Evolutionary conservation across 805 yeast genomes (phyloP).

Genomic region (Ogataea trehalophila): DNA sequence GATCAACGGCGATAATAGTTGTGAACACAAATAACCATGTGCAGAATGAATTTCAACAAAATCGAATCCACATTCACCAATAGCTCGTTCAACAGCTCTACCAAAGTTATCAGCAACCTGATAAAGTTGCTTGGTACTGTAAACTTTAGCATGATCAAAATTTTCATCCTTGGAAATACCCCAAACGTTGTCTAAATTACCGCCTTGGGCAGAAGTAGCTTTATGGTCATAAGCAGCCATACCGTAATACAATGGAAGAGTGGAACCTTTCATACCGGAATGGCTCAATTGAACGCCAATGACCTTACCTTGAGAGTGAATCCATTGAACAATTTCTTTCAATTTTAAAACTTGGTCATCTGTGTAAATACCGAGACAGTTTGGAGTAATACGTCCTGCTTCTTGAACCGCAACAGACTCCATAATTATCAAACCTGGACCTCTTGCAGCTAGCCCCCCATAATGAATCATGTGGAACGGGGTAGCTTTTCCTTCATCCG

Average conservation of each 20-base stretch:
- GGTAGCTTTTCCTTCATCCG: constrained; percentile 37
- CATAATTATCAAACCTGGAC: constrained; percentile 43
- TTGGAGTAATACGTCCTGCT: constrained; percentile 20
- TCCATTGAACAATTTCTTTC: constrained; percentile 38
- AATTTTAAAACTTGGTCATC: constrained; percentile 43
- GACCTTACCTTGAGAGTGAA: constrained; percentile 38
- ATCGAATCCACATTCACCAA: constrained; percentile 49
- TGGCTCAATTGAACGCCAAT: constrained; percentile 54
- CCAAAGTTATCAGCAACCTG: constrained; percentile 38
- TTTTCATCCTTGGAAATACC: constrained; percentile 37
- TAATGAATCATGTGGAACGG: constrained; percentile 47
- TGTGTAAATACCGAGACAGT: constrained; percentile 42
- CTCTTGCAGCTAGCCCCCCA: constrained; percentile 42
- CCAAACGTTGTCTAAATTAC: constrained; percentile 39
- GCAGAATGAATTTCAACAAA: constrained; percentile 66
- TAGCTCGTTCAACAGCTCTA: constrained; percentile 45
- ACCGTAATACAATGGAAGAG: constrained; percentile 11
- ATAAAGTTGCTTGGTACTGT: constrained; percentile 39
- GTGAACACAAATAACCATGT: constrained; percentile 52
- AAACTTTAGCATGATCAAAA: constrained; percentile 33
- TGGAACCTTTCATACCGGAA: constrained; percentile 44
- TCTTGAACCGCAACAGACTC: constrained; percentile 34
- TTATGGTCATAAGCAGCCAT: constrained; percentile 23
- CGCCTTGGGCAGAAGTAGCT: constrained; percentile 32
- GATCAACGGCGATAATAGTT: constrained; percentile 41